Conservation (phyloP, 139 green algal species). For the Tetraselmis chui region DNA sequence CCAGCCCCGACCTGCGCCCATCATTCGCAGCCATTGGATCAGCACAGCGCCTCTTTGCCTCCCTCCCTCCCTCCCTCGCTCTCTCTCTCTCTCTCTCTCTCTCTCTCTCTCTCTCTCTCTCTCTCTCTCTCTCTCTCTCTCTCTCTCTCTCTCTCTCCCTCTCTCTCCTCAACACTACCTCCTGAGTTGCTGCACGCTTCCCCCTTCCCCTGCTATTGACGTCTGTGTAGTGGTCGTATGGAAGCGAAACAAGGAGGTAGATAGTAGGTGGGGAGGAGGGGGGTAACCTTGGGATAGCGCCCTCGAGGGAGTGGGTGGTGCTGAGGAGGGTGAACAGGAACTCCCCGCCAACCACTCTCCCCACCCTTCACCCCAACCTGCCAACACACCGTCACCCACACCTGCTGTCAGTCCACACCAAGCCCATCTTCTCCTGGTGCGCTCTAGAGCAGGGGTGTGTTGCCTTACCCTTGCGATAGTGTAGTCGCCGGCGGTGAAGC, state of each 20-base stretch:
- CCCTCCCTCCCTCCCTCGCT: too few relatives aligned
- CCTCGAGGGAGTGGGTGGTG: not conserved
- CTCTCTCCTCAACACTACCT: not conserved
- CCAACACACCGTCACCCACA: too few relatives aligned
- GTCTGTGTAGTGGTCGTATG: not conserved
- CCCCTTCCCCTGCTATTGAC: not conserved
- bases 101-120: too few relatives aligned
- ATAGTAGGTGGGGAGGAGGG: not conserved
- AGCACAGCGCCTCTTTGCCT: too few relatives aligned
- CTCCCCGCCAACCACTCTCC: not conserved
- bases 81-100: too few relatives aligned
- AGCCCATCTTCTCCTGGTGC: not conserved
- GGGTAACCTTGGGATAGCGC: not conserved
- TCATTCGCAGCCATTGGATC: too few relatives aligned
- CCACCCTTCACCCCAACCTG: not conserved
- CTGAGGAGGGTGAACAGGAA: not conserved
- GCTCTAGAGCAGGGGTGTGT: not conserved
- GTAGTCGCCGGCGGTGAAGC: not conserved
- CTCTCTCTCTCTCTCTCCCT: too few relatives aligned
- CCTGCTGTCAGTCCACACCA: not conserved
- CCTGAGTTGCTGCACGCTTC: not conserved
- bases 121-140: too few relatives aligned
- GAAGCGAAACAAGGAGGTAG: not conserved
- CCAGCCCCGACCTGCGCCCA: not conserved
- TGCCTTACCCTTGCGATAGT: not conserved